Percentiles rank a stretch among this genome's conserved stretches.
phyloP scores from a whole-genome alignment of 1,139 yeast genomes.

The Nadsonia commutata region DNA sequence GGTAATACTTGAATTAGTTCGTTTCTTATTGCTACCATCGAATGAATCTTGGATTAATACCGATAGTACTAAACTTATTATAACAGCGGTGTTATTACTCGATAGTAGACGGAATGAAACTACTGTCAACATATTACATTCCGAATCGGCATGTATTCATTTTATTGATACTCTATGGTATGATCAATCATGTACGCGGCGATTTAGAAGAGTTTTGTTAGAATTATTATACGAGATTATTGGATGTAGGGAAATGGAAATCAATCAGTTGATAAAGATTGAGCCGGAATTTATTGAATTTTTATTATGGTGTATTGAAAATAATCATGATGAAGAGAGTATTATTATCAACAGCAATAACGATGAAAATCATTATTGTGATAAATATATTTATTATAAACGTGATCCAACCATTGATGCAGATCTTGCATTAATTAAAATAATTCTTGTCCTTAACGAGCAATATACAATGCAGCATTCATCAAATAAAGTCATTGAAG shows the following conservation, averaged over 20 bases:
- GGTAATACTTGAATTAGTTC: background rate
- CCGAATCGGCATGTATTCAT: conserved; percentile 4
- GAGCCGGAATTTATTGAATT: conserved; percentile 39
- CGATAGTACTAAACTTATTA: background rate
- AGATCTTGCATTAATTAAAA: conserved; percentile 58
- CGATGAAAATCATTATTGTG: background rate
- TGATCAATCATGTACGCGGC: conserved; percentile 10
- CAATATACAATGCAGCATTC: conserved; percentile 32
- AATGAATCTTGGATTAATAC: background rate
- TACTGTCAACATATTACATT: conserved; percentile 5
- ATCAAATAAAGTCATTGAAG: conserved; percentile 21
- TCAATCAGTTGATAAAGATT: conserved; percentile 32
- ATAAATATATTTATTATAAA: background rate
- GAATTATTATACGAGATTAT: conserved; percentile 41
- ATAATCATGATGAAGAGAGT: conserved; percentile 37
- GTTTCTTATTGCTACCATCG: background rate
- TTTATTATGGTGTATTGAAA: conserved; percentile 37
- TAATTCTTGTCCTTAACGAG: conserved; percentile 65
- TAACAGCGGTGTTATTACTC: background rate
- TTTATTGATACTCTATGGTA: conserved; percentile 5
- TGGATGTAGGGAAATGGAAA: conserved; percentile 31
- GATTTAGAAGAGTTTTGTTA: conserved; percentile 29
- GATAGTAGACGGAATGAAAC: background rate
- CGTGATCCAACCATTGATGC: conserved; percentile 32
- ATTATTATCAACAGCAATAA: too few relatives aligned